Evolutionary conservation across 169 alveolate species (phyloP), one percentile per base, ranked within the genome.

Genomic region (Cryptosporidium parvum): DNA sequence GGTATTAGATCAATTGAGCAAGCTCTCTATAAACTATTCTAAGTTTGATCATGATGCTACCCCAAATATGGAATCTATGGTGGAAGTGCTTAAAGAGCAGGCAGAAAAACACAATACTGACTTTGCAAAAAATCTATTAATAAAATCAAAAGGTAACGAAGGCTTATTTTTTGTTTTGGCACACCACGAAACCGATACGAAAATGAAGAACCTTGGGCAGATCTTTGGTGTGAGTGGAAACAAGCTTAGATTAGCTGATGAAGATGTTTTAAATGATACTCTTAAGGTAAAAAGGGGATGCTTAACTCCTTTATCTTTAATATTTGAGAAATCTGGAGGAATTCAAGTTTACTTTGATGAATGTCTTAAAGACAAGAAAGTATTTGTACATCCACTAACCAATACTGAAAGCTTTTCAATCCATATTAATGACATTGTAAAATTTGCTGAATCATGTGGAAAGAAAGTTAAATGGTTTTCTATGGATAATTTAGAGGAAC

Each of bases 321-420:
- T 80, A 39, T 73, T 69, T 65, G 91, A 91, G 75, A 75, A 70
- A 26, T 52, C 71, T 6, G 80, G 59, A n/a, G 53, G 44, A 39
- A 75, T 91, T 1, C 52, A 59, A 39, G 80, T 91, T 70, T 67
- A 75, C 23, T 61, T 85, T 29, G 93, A 91, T 29, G 91, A 91
- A 37, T 67, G 51, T 29, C 70, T 91, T 26, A 67, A 68, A 21
- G 53, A 42, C 18, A 62, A 73, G 23, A 85, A 85, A 23, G 39
- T 91, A 23, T 61, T 75, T 48, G 86, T 91, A 1, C 94, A 91
- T 69, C 94, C 94, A 31, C 59, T 86, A 71, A 80, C 42, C 26
- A 85, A 91, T 75, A 91, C 93, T 6, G 93, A 91, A 31, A 86
- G 92, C 45, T 86, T 92, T 31, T 86, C 86, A 52, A 86, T 91